Percentiles rank a stretch among this genome's conserved stretches.
These are phyloP conservation scores for Sclerotinia spermophila DNA, from an alignment of 2,329 filamentous ascomycete genomes.

Conservation along the genomic window DNA sequence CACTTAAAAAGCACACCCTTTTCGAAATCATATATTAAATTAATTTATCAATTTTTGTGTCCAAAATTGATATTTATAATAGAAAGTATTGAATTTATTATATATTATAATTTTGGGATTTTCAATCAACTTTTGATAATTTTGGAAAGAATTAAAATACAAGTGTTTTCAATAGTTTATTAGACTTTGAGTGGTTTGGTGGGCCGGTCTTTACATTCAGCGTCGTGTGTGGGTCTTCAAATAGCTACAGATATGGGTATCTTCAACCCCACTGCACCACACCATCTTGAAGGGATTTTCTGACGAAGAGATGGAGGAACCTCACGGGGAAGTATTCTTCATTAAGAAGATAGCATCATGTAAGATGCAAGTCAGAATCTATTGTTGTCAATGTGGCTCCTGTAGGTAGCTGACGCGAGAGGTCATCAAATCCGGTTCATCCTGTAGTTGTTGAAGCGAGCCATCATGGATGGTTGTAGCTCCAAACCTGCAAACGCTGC, in stretches of 20 bases:
- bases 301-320: not conserved
- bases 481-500: constrained; percentile 6
- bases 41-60: too few species aligned
- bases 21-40: too few species aligned
- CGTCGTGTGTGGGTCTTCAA: not conserved
- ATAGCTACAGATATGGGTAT: not conserved
- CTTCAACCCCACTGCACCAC: not conserved
- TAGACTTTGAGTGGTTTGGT: too few species aligned
- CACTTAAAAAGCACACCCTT: too few species aligned
- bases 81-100: too few species aligned
- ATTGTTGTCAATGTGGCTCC: not conserved
- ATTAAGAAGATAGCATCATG: not conserved
- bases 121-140: too few species aligned
- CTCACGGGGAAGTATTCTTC: not conserved
- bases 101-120: too few species aligned
- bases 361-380: not conserved
- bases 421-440: not conserved
- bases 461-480: constrained; percentile 1
- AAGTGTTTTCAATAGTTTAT: too few species aligned
- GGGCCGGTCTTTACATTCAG: too few species aligned
- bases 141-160: too few species aligned
- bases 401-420: not conserved
- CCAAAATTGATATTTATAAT: too few species aligned
- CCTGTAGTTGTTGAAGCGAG: not conserved
- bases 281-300: not conserved